Percentiles rank a stretch among this genome's conserved stretches.
phyloP scores from a whole-genome alignment of 768 basidiomycete species.

The Erythrobasidium yunnanense region DNA sequence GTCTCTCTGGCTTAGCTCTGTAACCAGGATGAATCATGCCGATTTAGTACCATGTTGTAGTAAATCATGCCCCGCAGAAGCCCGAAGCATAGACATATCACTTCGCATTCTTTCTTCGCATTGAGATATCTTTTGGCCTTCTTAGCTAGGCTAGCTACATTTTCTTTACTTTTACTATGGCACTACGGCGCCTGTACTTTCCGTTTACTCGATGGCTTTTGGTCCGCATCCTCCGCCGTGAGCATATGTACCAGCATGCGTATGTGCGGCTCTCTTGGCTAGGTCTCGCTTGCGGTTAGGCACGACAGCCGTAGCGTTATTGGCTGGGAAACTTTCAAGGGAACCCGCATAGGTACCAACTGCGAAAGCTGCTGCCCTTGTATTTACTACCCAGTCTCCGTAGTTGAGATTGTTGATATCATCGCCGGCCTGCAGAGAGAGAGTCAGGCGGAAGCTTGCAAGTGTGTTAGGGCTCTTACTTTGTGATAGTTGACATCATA shows the following conservation, averaged over 20 bases:
- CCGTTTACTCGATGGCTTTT: neutral
- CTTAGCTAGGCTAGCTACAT: too few relatives aligned
- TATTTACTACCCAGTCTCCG: conserved; percentile 1
- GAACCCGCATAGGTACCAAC: conserved; percentile 1
- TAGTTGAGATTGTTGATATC: conserved; percentile 16
- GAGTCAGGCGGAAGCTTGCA: neutral
- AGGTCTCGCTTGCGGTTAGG: conserved; percentile 1
- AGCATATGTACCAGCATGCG: neutral
- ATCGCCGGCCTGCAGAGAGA: neutral
- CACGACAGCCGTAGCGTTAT: conserved; percentile 10
- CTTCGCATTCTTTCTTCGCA: too few relatives aligned
- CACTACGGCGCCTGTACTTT: too few relatives aligned
- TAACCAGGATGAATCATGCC: too few relatives aligned
- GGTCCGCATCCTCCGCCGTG: neutral
- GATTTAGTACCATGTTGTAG: too few relatives aligned
- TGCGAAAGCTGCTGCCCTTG: neutral
- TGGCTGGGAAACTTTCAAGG: conserved; percentile 9
- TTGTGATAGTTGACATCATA: conserved; percentile 9
- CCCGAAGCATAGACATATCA: too few relatives aligned
- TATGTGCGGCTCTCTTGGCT: neutral
- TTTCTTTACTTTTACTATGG: too few relatives aligned
- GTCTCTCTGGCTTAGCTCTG: too few relatives aligned
- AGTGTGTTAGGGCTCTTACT: neutral
- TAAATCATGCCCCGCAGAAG: too few relatives aligned
- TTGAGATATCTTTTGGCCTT: too few relatives aligned